Base-by-base conservation (phyloP, 169 alveolate species). In the Cryptosporidium ryanae region DNA sequence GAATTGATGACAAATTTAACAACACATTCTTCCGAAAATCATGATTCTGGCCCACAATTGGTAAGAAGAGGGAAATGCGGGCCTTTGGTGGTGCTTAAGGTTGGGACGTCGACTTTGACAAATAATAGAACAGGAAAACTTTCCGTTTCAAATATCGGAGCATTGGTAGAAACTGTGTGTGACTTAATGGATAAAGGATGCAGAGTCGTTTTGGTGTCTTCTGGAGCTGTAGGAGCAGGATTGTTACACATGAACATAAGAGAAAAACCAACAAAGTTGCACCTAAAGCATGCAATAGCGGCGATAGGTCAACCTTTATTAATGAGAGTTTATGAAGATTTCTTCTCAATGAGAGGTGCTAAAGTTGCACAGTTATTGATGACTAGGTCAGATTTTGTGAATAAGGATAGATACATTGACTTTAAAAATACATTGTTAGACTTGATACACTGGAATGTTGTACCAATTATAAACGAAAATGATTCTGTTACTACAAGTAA, bases 181-280 rank as follows among this genome's bases (percentile, higher is more conserved):
- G 82, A 64, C 64, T 25, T 81, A 64, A 66, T 83, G 82, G 71
- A 59, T 49, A 67, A 81, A 23, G 82, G 70, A 18, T 67, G 76
- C 29, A 68, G 83, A 27, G 91, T 91, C 18, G 65, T 91, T 10
- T 21, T 91, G 25, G 92, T 91, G 12, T 64, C 92, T 18, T 84
- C 92, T 38, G 93, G 92, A 0, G 93, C 93, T 1, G 93, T 91
- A n/a, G 93, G 93, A 4, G 82, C 82, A 15, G 93, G 92, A 0
- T 65, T 89, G 31, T 82, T 82, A 43, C 82, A 82, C 32, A 81
- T 87, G 71, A 55, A 82, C 13, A 66, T 81, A 8, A 49, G 65
- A 65, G 64, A 65, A 52, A 54, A 90, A 21, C 93, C 93, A 13
- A 76, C 46, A 17, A 81, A 83, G 29, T 55, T 87, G 32, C 64